A percentile compares a stretch with the other conserved stretches of the same genome.
These are phyloP conservation scores for Flaveria trinervia DNA, from an alignment of 129 eudicot genomes.

Conservation along the genomic window DNA sequence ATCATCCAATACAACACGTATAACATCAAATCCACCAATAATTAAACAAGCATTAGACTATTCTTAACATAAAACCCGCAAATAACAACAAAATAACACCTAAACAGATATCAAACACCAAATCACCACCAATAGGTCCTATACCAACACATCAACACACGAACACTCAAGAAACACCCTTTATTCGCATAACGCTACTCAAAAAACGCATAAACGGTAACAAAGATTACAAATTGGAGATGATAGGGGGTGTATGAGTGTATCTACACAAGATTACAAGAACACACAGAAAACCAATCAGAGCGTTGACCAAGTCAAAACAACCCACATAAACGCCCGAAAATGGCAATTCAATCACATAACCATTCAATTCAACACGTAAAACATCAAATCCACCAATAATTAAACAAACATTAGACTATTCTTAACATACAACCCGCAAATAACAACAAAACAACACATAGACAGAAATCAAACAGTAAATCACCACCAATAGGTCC, in stretches of 20 bases:
- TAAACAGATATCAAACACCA: not conserved
- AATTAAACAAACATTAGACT: not conserved
- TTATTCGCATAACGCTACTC: constrained; percentile 5
- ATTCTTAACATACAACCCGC: not conserved
- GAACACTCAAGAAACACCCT: constrained; percentile 11
- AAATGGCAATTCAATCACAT: constrained; percentile 16
- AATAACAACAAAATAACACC: constrained; percentile 2
- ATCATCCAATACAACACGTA: constrained; percentile 23
- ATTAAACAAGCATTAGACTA: not conserved
- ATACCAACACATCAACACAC: constrained; percentile 7
- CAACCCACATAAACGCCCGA: constrained; percentile 11
- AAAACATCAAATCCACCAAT: constrained; percentile 18
- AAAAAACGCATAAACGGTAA: not conserved
- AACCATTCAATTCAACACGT: constrained; percentile 23
- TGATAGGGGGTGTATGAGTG: constrained; percentile 19
- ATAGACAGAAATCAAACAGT: not conserved
- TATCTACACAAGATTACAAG: constrained; percentile 8
- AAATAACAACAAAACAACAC: constrained; percentile 5
- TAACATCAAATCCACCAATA: constrained; percentile 19
- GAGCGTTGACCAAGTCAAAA: constrained; percentile 20
- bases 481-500: not conserved
- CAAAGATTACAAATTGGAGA: constrained; percentile 12
- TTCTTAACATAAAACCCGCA: constrained; percentile 4
- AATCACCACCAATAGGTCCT: not conserved
- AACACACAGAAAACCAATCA: constrained; percentile 9